Conservation (phyloP, 257 asterid species). For the Nicotiana paniculata region DNA sequence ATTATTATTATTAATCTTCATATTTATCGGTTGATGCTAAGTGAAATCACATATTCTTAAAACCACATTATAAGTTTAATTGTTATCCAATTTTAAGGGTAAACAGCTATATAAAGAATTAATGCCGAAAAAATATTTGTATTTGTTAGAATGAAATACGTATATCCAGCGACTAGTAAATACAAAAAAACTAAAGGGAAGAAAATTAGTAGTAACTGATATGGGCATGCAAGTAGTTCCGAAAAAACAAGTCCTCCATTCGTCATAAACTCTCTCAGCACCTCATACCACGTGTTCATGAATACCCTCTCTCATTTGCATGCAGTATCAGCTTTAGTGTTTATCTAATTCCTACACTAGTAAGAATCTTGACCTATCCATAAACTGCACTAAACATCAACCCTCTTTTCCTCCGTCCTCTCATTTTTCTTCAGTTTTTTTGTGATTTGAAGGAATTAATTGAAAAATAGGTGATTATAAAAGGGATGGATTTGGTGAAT, state of each 20-base stretch:
- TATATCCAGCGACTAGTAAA: too few species aligned
- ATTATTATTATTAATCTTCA: too few species aligned
- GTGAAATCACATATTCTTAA: too few species aligned
- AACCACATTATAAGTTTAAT: too few species aligned
- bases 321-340: slow-evolving; percentile 27
- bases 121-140: too few species aligned
- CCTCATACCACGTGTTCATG: slow-evolving; percentile 46
- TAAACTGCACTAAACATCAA: not conserved
- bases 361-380: slow-evolving; percentile 1
- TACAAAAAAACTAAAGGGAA: too few species aligned
- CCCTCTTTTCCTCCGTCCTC: not conserved
- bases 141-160: too few species aligned
- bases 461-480: too few species aligned
- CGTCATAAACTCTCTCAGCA: slow-evolving; percentile 18
- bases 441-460: not conserved
- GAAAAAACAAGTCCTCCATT: slow-evolving; percentile 8
- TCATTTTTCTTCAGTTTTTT: not conserved
- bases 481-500: slow-evolving; percentile 40
- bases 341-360: slow-evolving; percentile 28
- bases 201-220: too few species aligned
- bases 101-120: too few species aligned
- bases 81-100: too few species aligned
- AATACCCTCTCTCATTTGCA: slow-evolving; percentile 29
- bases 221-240: not conserved
- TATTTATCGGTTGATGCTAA: too few species aligned